These are phyloP conservation scores for Ophiostoma sp. DNA, from an alignment of 2,329 filamentous ascomycete genomes.

Conservation along the genomic window DNA sequence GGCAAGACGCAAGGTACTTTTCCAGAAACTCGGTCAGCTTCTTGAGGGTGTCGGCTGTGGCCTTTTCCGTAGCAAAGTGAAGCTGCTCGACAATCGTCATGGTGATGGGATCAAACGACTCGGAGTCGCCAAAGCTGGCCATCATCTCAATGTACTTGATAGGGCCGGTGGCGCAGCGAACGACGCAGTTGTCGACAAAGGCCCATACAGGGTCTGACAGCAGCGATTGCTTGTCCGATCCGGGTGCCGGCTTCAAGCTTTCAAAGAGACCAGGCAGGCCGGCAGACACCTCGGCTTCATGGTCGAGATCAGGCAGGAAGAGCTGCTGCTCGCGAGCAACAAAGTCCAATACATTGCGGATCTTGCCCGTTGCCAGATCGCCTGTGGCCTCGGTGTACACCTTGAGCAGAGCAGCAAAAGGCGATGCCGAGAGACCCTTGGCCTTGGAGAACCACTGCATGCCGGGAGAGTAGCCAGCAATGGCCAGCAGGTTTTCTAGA, in stretches of 20 bases:
- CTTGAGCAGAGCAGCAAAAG: constrained; percentile 65
- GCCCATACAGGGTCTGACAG: constrained; percentile 49
- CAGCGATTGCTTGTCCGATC: constrained; percentile 27
- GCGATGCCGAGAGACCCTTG: constrained; percentile 58
- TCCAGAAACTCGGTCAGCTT: constrained; percentile 55
- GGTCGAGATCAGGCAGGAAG: background rate
- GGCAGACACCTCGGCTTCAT: background rate
- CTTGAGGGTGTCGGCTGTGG: constrained; percentile 38
- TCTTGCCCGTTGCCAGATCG: constrained; percentile 45
- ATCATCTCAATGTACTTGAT: constrained; percentile 77
- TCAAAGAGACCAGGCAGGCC: constrained; percentile 45
- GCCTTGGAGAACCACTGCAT: constrained; percentile 88
- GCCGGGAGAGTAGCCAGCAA: constrained; percentile 72
- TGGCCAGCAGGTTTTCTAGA: constrained; percentile 72
- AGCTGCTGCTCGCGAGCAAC: constrained; percentile 63
- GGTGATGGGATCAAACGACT: constrained; percentile 57
- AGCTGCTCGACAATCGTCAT: constrained; percentile 73
- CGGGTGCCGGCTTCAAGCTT: constrained; percentile 30
- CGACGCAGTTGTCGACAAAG: constrained; percentile 79
- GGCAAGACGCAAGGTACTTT: constrained; percentile 49
- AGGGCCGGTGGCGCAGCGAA: constrained; percentile 66
- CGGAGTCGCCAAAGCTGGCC: constrained; percentile 42
- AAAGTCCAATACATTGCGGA: constrained; percentile 53
- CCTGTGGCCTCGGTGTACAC: constrained; percentile 48
- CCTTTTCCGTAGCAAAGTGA: constrained; percentile 55